Conservation (phyloP, 805 yeast genomes). For the Saccharomycopsis sp. region DNA sequence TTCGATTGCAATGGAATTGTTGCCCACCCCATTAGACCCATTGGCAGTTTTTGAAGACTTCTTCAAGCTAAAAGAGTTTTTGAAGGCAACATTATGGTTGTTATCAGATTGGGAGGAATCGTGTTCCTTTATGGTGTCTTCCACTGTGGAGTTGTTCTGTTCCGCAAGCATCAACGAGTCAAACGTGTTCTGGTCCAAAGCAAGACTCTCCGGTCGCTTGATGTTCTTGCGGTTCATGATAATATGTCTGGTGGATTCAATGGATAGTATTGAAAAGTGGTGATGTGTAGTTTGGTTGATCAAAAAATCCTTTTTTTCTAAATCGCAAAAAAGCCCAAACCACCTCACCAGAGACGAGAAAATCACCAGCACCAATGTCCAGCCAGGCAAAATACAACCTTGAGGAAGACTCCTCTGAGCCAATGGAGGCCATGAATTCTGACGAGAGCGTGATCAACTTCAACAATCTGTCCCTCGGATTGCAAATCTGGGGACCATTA, state of each 20-base stretch:
- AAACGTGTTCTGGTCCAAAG: constrained; percentile 7
- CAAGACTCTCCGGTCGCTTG: constrained; percentile 16
- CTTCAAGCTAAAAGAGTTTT: constrained; percentile 14
- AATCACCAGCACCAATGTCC: too few species aligned
- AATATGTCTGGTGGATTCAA: too few species aligned
- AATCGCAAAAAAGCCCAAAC: too few species aligned
- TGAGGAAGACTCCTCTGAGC: too few species aligned
- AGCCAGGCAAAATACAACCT: too few species aligned
- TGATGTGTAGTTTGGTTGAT: too few species aligned
- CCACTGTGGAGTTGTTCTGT: constrained; percentile 1
- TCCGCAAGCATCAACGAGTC: background rate
- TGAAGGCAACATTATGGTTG: constrained; percentile 14
- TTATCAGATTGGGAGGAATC: constrained; percentile 2
- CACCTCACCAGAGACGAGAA: too few species aligned
- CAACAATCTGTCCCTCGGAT: constrained; percentile 6
- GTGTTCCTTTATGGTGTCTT: too few species aligned
- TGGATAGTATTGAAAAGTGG: too few species aligned
- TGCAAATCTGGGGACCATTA: constrained; percentile 15
- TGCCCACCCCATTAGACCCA: background rate
- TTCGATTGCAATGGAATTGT: constrained; percentile 1
- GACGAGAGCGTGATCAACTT: background rate
- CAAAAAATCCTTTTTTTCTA: too few species aligned
- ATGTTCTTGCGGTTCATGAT: constrained; percentile 17
- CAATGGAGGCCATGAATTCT: background rate
- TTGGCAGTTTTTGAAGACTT: constrained; percentile 2